Percentiles rank a stretch among this genome's conserved stretches.
Evolutionary conservation across 1,139 yeast species (phyloP).

Genomic region (Diutina rugosa): DNA sequence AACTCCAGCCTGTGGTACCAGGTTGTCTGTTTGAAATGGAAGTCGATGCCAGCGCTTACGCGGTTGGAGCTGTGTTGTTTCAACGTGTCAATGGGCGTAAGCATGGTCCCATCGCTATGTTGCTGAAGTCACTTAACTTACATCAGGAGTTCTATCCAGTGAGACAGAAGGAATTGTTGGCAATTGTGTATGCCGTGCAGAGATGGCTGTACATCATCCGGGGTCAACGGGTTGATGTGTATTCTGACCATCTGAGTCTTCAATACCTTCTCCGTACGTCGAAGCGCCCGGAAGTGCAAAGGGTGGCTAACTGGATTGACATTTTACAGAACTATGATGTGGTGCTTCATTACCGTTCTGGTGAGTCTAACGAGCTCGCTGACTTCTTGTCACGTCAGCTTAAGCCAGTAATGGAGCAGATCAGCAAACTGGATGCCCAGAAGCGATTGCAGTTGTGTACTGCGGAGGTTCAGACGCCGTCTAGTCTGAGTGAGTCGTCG

Average conservation of each 20-base stretch:
- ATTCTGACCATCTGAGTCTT: not conserved
- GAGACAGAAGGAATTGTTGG: not conserved
- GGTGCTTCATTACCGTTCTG: not conserved
- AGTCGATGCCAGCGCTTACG: not conserved
- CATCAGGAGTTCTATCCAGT: not conserved
- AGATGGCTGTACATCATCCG: not conserved
- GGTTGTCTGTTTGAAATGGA: not conserved
- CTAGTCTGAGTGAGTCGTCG: no score
- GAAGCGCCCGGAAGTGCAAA: not conserved
- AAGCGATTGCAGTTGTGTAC: not conserved
- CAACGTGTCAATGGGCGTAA: not conserved
- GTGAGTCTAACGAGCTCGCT: not conserved
- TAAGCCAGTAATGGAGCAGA: not conserved
- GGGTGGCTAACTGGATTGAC: not conserved
- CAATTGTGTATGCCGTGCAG: not conserved
- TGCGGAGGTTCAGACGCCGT: not conserved
- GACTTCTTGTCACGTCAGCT: not conserved
- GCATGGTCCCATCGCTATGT: not conserved
- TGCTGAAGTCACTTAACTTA: not conserved
- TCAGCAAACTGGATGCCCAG: not conserved
- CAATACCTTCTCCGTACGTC: not conserved
- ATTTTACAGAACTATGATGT: not conserved
- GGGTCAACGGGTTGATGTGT: not conserved
- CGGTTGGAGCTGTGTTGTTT: not conserved
- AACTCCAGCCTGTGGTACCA: not conserved